Percentiles rank a stretch among this genome's conserved stretches.
phyloP scores from a whole-genome alignment of 768 basidiomycete species.

The Podaxis pistillaris region DNA sequence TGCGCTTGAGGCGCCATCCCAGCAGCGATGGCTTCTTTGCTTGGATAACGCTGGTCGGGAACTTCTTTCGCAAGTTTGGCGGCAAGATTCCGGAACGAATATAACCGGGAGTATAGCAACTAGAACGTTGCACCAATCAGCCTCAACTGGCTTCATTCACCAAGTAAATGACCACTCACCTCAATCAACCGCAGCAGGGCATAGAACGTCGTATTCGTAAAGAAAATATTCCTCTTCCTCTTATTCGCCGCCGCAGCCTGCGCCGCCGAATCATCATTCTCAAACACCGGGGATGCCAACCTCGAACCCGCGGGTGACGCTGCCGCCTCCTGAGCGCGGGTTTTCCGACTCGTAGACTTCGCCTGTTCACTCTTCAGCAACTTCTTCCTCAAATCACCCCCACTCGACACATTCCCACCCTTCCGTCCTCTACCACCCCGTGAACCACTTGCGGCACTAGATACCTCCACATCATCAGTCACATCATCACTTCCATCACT shows the following conservation, averaged over 20 bases:
- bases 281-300: slow-evolving; percentile 57
- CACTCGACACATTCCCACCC: slow-evolving; percentile 22
- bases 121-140: slow-evolving; percentile 27
- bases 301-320: slow-evolving; percentile 57
- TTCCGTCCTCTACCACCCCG: slow-evolving; percentile 11
- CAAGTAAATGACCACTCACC: slow-evolving; percentile 44
- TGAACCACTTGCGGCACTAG: slow-evolving; percentile 26
- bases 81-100: slow-evolving; percentile 74
- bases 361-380: slow-evolving; percentile 81
- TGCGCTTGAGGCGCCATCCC: slow-evolving; percentile 28
- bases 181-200: slow-evolving; percentile 80
- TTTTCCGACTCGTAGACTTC: slow-evolving; percentile 62
- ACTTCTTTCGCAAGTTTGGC: slow-evolving; percentile 39
- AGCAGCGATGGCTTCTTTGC: slow-evolving; percentile 24
- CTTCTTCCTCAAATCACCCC: slow-evolving; percentile 76
- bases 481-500: slow-evolving; percentile 59
- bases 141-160: neutral
- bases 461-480: slow-evolving; percentile 35
- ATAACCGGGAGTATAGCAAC: slow-evolving; percentile 81
- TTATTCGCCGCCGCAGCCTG: slow-evolving; percentile 27
- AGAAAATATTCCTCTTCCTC: slow-evolving; percentile 60
- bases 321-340: slow-evolving; percentile 48
- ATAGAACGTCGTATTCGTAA: slow-evolving; percentile 89
- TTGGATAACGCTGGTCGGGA: slow-evolving; percentile 18
- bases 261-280: slow-evolving; percentile 40